Conservation (phyloP, 1,284 basidiomycete genomes). For the Calocybe gambosa region DNA sequence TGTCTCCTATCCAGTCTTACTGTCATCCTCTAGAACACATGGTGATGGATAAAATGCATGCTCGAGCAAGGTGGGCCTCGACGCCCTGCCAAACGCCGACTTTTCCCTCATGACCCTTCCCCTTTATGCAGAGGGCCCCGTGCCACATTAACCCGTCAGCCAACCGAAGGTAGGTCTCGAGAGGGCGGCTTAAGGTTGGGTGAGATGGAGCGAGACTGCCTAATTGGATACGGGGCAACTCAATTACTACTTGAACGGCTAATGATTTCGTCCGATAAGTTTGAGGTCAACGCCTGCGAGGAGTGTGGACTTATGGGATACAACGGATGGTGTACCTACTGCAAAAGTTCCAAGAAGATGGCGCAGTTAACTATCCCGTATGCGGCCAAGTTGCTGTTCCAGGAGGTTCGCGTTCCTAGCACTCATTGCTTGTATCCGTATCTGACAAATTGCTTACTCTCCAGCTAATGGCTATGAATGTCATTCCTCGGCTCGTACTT, state of each 20-base stretch:
- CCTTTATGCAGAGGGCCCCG: slow-evolving; percentile 71
- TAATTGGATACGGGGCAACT: slow-evolving; percentile 94
- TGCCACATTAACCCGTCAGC: slow-evolving; percentile 95
- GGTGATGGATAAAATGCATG: slow-evolving; percentile 99
- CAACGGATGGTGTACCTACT: slow-evolving; percentile 93
- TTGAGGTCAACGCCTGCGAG: slow-evolving; percentile 95
- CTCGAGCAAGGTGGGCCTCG: slow-evolving; percentile 74
- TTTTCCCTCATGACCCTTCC: slow-evolving; percentile 7
- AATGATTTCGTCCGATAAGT: slow-evolving; percentile 98
- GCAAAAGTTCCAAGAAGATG: slow-evolving; percentile 95
- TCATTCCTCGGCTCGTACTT: slow-evolving; percentile 79
- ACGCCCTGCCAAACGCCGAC: slow-evolving; percentile 8
- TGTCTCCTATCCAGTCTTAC: slow-evolving; percentile 9
- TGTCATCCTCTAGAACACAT: slow-evolving; percentile 66
- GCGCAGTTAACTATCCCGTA: slow-evolving; percentile 97
- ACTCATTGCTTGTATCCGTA: slow-evolving; percentile 2
- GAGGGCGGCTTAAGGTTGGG: slow-evolving; percentile 96
- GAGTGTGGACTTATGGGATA: slow-evolving; percentile 96
- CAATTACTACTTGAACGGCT: slow-evolving; percentile 93
- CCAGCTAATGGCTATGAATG: slow-evolving; percentile 92
- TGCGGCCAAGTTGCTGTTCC: slow-evolving; percentile 94
- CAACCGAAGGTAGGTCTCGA: slow-evolving; percentile 95
- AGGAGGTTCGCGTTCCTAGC: slow-evolving; percentile 66
- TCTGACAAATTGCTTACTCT: slow-evolving; percentile 9
- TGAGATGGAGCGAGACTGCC: slow-evolving; percentile 98